Evolutionary conservation across 2,329 filamentous ascomycete species (phyloP).

Genomic region (Xylariaceae sp.): DNA sequence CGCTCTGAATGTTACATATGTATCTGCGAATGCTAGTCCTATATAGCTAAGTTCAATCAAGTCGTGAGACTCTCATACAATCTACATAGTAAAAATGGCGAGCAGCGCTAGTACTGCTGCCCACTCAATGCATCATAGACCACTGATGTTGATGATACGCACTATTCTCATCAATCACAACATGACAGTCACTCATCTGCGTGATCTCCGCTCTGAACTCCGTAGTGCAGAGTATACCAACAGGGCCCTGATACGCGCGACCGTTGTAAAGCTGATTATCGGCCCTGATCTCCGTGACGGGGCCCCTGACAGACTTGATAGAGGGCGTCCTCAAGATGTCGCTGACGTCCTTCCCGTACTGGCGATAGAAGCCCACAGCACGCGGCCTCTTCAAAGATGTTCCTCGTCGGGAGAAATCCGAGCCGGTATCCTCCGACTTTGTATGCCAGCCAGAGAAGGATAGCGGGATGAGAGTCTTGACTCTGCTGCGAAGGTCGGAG

Average conservation of each 20-base stretch:
- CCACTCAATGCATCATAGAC: not conserved
- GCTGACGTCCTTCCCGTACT: not conserved
- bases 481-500: not conserved
- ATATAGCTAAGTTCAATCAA: not conserved
- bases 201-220: constrained; percentile 7
- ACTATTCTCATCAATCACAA: not conserved
- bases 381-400: not conserved
- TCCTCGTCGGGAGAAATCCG: not conserved
- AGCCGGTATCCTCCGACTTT: not conserved
- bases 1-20: too few relatives aligned
- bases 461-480: not conserved
- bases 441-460: not conserved
- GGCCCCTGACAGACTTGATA: not conserved
- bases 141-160: not conserved
- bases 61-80: not conserved
- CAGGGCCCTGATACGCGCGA: not conserved
- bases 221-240: constrained; percentile 10
- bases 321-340: not conserved
- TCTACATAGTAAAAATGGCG: not conserved
- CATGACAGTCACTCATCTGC: not conserved
- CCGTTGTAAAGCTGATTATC: not conserved
- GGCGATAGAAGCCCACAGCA: not conserved
- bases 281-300: constrained; percentile 3
- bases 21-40: too few relatives aligned
- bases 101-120: not conserved